These are phyloP conservation scores for Kernera saxatilis DNA, from an alignment of 345 rosid genomes.

Conservation along the genomic window DNA sequence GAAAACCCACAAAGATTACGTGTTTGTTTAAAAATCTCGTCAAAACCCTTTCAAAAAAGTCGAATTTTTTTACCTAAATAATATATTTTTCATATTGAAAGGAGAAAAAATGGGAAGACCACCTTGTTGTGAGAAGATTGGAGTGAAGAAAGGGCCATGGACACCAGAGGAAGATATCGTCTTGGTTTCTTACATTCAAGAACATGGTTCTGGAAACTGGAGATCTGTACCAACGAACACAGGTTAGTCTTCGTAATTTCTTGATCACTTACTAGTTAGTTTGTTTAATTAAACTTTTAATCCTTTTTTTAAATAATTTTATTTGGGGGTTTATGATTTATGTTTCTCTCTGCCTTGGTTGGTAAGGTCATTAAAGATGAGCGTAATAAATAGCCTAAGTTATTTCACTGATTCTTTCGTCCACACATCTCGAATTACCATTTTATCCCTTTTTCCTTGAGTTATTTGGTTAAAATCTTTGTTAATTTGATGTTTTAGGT, in stretches of 20 bases:
- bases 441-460: background rate
- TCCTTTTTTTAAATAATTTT: background rate
- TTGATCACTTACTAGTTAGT: background rate
- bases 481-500: constrained; percentile 42
- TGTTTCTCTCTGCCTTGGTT: constrained; percentile 25
- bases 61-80: background rate
- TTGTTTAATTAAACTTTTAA: background rate
- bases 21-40: background rate
- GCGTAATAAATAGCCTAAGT: constrained; percentile 31
- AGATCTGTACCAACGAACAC: constrained; percentile 83
- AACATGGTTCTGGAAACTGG: constrained; percentile 99
- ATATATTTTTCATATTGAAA: background rate
- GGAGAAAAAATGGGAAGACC: constrained; percentile 71
- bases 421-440: constrained; percentile 6
- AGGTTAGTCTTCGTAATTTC: constrained; percentile 36
- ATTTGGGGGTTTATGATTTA: background rate
- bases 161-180: constrained; percentile 98
- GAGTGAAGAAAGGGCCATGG: constrained; percentile 99
- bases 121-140: constrained; percentile 88
- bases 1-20: background rate
- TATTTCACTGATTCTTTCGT: constrained; percentile 21
- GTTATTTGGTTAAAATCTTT: background rate
- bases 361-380: constrained; percentile 46
- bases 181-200: constrained; percentile 86
- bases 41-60: background rate